phyloP scores from a whole-genome alignment of 176 grass and related monocot genomes.

The Ensete ventricosum region DNA sequence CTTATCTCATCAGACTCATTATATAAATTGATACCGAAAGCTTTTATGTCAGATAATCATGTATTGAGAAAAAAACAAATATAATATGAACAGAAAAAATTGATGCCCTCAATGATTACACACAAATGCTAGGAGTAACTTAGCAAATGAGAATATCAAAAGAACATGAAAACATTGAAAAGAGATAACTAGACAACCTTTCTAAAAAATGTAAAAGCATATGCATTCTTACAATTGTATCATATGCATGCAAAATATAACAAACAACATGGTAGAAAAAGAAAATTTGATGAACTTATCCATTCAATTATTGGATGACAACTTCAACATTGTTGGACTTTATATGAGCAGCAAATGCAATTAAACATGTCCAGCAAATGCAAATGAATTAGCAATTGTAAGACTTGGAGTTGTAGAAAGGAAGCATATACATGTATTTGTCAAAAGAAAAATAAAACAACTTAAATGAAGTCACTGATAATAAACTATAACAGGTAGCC shows the following conservation, averaged over 20 bases:
- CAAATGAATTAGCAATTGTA: too few species aligned
- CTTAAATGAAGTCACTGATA: neutral
- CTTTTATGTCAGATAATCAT: neutral
- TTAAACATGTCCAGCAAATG: neutral
- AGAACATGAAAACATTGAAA: neutral
- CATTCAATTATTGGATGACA: neutral
- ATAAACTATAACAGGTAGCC: neutral
- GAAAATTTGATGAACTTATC: neutral
- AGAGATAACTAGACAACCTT: neutral
- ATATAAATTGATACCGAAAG: neutral
- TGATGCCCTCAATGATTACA: too few species aligned
- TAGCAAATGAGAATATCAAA: neutral
- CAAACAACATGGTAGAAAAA: neutral
- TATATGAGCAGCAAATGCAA: neutral
- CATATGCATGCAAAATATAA: neutral
- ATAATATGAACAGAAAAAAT: too few species aligned
- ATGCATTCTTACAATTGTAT: too few species aligned
- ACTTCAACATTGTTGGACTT: neutral
- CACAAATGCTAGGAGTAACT: too few species aligned
- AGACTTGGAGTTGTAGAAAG: neutral
- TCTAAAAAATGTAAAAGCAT: neutral
- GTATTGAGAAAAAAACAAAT: neutral
- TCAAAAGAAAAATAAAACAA: neutral
- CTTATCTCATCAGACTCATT: too few species aligned
- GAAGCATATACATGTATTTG: neutral